A percentile compares a stretch with the other conserved stretches of the same genome.
phyloP scores from a whole-genome alignment of 148 eudicot species.

The Rhododendron ovatum region DNA sequence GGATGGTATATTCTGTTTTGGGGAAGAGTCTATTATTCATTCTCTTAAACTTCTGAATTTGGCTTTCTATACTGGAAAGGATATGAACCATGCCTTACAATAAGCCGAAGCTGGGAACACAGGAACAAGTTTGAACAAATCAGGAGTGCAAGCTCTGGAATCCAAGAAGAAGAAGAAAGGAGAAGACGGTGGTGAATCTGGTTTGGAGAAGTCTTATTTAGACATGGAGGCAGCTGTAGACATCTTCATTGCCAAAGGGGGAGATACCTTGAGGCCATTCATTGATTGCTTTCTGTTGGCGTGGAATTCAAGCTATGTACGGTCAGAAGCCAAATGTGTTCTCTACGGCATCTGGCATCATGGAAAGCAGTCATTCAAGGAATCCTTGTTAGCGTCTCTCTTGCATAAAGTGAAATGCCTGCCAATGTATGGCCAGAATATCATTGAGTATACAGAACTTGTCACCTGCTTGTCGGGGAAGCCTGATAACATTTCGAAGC shows the following conservation, averaged over 20 bases:
- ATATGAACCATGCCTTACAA: constrained; percentile 46
- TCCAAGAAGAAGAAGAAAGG: constrained; percentile 98
- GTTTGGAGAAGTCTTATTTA: constrained; percentile 70
- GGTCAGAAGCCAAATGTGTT: constrained; percentile 82
- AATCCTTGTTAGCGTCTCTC: constrained; percentile 60
- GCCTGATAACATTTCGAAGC: constrained; percentile 72
- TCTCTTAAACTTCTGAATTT: constrained; percentile 77
- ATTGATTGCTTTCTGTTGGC: constrained; percentile 84
- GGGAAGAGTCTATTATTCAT: constrained; percentile 92
- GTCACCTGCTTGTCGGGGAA: constrained; percentile 73
- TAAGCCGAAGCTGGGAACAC: constrained; percentile 64
- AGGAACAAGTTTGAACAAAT: constrained; percentile 54
- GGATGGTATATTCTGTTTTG: constrained; percentile 78
- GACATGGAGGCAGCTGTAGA: constrained; percentile 88
- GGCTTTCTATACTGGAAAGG: constrained; percentile 87
- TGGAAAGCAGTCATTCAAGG: constrained; percentile 80
- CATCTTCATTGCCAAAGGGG: constrained; percentile 64
- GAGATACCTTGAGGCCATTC: constrained; percentile 71
- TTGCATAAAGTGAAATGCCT: constrained; percentile 69
- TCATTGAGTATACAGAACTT: constrained; percentile 77
- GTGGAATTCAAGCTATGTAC: constrained; percentile 96
- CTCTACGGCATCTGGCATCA: constrained; percentile 91
- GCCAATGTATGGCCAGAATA: constrained; percentile 96
- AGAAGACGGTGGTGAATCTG: constrained; percentile 75
- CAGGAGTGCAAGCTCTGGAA: constrained; percentile 58